Conservation (phyloP, 2,329 filamentous ascomycete genomes). For the Talaromyces sp. region DNA sequence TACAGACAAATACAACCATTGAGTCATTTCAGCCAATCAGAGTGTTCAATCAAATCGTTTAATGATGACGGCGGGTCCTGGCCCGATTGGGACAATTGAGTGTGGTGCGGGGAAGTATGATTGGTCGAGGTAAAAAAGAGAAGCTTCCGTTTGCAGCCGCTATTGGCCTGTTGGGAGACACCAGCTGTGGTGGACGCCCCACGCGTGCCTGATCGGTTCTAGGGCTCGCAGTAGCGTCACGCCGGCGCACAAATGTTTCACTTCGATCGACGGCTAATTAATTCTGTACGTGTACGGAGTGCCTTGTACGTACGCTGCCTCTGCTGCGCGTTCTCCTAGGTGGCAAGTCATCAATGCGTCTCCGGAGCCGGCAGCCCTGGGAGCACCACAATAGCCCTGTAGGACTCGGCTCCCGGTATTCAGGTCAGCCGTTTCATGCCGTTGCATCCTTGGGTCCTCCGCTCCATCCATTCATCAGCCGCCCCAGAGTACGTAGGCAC, state of each 20-base stretch:
- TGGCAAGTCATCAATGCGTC: neutral
- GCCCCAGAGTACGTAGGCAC: no score
- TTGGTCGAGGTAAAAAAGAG: neutral
- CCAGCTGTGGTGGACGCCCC: neutral
- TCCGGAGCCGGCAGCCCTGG: neutral
- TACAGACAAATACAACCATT: neutral
- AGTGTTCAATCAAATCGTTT: no score
- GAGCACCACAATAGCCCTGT: neutral
- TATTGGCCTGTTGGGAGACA: neutral
- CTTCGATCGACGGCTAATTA: slow-evolving; percentile 13
- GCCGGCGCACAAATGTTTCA: slow-evolving; percentile 5
- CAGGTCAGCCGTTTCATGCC: neutral
- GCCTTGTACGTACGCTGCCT: neutral
- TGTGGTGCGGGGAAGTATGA: neutral
- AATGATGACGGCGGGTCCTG: neutral
- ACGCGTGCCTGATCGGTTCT: neutral
- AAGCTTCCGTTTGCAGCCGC: slow-evolving; percentile 17
- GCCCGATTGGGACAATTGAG: neutral
- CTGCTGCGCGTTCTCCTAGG: neutral
- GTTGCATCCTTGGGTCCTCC: neutral
- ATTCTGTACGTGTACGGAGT: neutral
- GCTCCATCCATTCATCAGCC: neutral
- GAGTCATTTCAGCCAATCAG: neutral
- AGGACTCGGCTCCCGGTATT: neutral
- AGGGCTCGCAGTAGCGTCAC: neutral